Evolutionary conservation across 805 yeast species (phyloP).

Genomic region (Lipomyces sp.): DNA sequence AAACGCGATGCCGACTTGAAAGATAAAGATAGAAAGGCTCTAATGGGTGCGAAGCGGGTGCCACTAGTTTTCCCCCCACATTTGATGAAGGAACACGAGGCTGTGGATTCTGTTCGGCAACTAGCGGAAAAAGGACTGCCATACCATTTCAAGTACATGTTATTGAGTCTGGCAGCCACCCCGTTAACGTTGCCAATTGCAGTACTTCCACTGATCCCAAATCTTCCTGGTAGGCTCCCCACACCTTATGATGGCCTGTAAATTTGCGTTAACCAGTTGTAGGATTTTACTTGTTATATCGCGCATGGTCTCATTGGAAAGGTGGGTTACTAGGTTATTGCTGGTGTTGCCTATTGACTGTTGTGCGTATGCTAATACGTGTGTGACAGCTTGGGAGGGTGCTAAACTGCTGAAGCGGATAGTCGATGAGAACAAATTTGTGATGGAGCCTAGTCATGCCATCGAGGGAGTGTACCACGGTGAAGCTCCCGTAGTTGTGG

Average conservation of each 20-base stretch:
- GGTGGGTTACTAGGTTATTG: conserved; percentile 19
- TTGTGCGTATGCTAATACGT: background rate
- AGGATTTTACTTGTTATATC: conserved; percentile 70
- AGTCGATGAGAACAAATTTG: conserved; percentile 52
- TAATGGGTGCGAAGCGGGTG: conserved; percentile 26
- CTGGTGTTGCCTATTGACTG: background rate
- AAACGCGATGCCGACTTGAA: conserved; percentile 50
- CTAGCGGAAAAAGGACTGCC: conserved; percentile 54
- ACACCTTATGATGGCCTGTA: background rate
- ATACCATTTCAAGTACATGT: conserved; percentile 61
- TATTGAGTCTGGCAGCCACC: conserved; percentile 60
- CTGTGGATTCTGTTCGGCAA: conserved; percentile 49
- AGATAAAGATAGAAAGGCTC: conserved; percentile 31
- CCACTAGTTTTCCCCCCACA: conserved; percentile 56
- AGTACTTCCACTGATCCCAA: conserved; percentile 83
- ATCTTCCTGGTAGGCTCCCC: conserved; percentile 71
- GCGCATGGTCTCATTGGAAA: conserved; percentile 82
- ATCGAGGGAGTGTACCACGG: conserved; percentile 19
- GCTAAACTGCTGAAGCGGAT: conserved; percentile 68
- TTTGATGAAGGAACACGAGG: conserved; percentile 43
- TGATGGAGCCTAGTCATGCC: conserved; percentile 40
- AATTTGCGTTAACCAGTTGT: background rate
- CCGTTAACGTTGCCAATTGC: conserved; percentile 85
- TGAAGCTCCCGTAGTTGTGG: conserved; percentile 6
- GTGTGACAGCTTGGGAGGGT: conserved; percentile 62